Base-by-base conservation (phyloP, 257 asterid genomes). In the Datura wrightii region DNA sequence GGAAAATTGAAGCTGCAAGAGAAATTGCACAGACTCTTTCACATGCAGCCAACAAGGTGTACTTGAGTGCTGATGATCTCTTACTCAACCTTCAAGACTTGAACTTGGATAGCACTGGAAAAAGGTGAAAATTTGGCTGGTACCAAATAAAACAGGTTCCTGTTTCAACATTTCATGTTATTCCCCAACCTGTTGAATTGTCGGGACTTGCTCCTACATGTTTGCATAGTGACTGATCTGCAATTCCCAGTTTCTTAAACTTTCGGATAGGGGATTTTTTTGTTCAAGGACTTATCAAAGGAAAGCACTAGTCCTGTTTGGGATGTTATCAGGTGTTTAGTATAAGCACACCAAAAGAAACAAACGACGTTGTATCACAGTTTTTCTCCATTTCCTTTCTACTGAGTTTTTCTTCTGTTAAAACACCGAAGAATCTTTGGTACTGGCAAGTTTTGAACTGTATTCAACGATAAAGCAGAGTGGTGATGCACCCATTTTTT, bases 1-100 rank as follows among this genome's bases (percentile, higher is more conserved):
- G 99, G 94, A 91, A 91, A 87, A 95, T 95, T 8, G 99, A 95
- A 88, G 99, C 98, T 24, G 93, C 97, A 3, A 88, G 91, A 90
- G 99, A 95, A 7, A 94, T 95, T 83, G 88, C 99, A 0, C 90
- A 89, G 85, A 89, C 91, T 2, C 79, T 95, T 85, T 86, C 97
- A 80, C 78, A 83, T 62, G 92, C 99, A 59, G 86, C 83, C 87
- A 95, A 95, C 93, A 95, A 90, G 92, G 95, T 94, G 63, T 93
- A 89, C 89, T 88, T 95, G 90, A 90, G 90, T 86, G 90, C 99
- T 0, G 95, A 92, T 70, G 97, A 94, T 88, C 91, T 95, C 62
- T 84, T 94, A 89, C 95, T 95, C 48, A 95, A 94, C 87, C 99
- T 95, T 86, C 97, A 94, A 1, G 89, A 86, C 62, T 79, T 91